A percentile compares a stretch with the other conserved stretches of the same genome.
Evolutionary conservation across 208 protist species (phyloP).

Genomic region (Trypanosoma grayi): DNA sequence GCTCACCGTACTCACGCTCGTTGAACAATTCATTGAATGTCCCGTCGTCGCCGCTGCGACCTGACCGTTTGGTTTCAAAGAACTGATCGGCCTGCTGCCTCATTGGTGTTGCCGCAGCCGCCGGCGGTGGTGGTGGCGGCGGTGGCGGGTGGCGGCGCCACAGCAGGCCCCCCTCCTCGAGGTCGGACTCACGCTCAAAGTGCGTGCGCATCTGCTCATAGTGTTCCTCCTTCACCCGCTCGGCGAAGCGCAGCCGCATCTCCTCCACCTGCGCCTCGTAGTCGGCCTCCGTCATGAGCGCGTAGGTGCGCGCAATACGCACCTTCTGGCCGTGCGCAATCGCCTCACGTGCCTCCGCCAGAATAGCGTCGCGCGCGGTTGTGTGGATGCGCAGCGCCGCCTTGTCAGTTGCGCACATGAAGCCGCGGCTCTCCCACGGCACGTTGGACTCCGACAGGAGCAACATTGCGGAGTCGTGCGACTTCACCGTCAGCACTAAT

Average conservation of each 20-base stretch:
- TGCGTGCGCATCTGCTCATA: conserved; percentile 72
- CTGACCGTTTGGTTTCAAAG: conserved; percentile 26
- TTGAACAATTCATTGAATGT: conserved; percentile 3
- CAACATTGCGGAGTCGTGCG: conserved; percentile 44
- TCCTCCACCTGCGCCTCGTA: conserved; percentile 70
- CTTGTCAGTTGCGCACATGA: conserved; percentile 65
- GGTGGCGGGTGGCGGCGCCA: conserved; percentile 41
- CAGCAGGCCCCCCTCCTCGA: conserved; percentile 47
- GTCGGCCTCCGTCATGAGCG: conserved; percentile 83
- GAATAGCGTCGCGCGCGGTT: conserved; percentile 76
- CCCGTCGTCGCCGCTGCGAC: not conserved
- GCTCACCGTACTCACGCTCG: conserved; percentile 9
- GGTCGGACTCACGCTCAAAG: conserved; percentile 62
- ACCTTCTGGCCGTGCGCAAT: conserved; percentile 64
- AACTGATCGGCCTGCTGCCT: conserved; percentile 28
- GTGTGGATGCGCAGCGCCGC: conserved; percentile 76
- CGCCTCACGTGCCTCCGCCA: conserved; percentile 68
- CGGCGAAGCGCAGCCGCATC: conserved; percentile 66
- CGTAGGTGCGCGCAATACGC: conserved; percentile 82
- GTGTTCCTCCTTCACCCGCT: conserved; percentile 58
- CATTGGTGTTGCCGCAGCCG: not conserved
- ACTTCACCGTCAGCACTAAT: conserved; percentile 42
- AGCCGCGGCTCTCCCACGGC: conserved; percentile 72
- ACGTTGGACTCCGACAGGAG: conserved; percentile 75
- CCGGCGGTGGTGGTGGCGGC: not conserved